Percentiles rank a stretch among this genome's conserved stretches.
Conservation (phyloP, 2,329 filamentous ascomycete genomes). For the Trichophyton simii region DNA sequence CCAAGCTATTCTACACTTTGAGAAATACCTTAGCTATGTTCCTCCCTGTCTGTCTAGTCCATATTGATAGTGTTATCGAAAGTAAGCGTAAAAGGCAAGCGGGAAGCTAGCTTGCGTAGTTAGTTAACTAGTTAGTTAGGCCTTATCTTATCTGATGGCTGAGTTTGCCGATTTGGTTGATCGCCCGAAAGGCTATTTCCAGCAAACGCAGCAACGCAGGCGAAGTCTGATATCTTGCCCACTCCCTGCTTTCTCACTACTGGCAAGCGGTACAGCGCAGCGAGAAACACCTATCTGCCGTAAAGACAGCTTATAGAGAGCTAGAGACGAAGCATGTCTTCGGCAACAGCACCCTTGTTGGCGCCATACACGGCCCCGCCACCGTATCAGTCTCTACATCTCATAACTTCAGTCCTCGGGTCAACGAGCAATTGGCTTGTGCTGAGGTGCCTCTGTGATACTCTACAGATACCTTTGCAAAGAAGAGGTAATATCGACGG, state of each 20-base stretch:
- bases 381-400: conserved; percentile 27
- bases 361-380: conserved; percentile 21
- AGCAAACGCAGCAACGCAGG: no score
- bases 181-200: neutral
- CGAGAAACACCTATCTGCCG: neutral
- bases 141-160: neutral
- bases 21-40: no score
- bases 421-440: conserved; percentile 46
- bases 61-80: no score
- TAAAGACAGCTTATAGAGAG: neutral
- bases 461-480: conserved; percentile 23
- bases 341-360: conserved; percentile 11
- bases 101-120: no score
- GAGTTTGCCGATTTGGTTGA: neutral
- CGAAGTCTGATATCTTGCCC: neutral
- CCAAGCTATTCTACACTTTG: neutral
- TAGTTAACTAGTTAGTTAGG: no score
- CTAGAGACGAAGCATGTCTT: conserved; percentile 8
- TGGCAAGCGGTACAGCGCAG: neutral
- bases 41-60: no score
- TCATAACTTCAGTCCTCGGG: conserved; percentile 34
- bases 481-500: neutral
- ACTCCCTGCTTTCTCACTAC: neutral
- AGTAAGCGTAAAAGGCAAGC: no score
- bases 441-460: conserved; percentile 39